Conservation (phyloP, 495 filamentous ascomycete genomes). For the Pseudevernia furfuracea region DNA sequence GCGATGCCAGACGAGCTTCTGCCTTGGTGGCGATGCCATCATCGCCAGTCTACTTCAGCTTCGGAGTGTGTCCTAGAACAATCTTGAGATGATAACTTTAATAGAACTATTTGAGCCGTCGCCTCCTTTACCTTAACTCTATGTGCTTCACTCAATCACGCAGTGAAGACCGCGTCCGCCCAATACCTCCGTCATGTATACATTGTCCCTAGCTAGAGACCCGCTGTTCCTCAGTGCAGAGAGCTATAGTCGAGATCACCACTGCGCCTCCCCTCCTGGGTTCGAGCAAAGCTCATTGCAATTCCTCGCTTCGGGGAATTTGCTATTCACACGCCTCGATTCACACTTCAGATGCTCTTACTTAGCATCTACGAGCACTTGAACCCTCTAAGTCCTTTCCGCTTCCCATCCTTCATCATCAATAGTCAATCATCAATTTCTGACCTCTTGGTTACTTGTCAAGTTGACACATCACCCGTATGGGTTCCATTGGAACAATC, state of each 20-base stretch:
- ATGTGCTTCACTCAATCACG: background rate
- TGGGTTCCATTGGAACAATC: background rate
- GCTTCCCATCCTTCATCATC: background rate
- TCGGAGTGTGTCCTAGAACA: constrained; percentile 8
- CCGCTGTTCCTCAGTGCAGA: background rate
- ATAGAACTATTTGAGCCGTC: constrained; percentile 1
- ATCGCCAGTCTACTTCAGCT: background rate
- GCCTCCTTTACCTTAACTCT: background rate
- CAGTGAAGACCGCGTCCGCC: background rate
- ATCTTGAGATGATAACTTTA: background rate
- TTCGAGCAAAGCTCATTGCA: background rate
- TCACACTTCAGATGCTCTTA: background rate
- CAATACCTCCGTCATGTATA: background rate
- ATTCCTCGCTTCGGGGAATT: background rate
- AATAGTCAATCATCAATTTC: background rate
- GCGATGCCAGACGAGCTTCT: background rate
- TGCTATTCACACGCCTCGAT: background rate
- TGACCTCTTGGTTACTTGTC: background rate
- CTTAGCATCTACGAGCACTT: background rate
- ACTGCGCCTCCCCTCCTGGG: background rate
- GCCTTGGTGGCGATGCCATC: background rate
- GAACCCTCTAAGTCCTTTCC: background rate
- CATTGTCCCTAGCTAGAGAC: background rate
- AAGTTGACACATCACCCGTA: background rate
- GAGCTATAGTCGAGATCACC: background rate